These are phyloP conservation scores for Acanthamoeba culbertsoni DNA, from an alignment of 208 protist species.

Conservation along the genomic window DNA sequence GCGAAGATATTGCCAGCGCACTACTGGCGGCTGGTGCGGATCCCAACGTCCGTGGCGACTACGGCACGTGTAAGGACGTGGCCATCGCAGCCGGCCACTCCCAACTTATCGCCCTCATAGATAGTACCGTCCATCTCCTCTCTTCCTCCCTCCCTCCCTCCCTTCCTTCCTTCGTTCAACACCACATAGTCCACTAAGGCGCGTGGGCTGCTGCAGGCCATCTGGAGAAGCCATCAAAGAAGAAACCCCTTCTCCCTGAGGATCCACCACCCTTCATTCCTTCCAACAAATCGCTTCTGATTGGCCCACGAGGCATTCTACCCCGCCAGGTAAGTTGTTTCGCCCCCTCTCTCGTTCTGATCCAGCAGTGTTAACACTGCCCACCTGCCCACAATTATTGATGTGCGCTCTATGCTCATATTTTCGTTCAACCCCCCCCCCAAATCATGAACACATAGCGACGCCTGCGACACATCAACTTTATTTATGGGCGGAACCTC, in stretches of 20 bases:
- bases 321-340: constrained; percentile 4
- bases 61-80: constrained; percentile 55
- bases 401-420: neutral
- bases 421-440: neutral
- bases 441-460: neutral
- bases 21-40: constrained; percentile 44
- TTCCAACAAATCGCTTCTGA: constrained; percentile 33
- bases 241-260: neutral
- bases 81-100: neutral
- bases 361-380: neutral
- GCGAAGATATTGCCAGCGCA: neutral
- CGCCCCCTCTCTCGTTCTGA: neutral
- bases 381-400: neutral
- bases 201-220: neutral
- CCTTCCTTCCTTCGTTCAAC: neutral
- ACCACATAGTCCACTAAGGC: too few relatives aligned
- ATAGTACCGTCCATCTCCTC: neutral
- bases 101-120: neutral
- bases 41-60: constrained; percentile 21
- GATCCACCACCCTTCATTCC: neutral
- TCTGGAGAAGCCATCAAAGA: constrained; percentile 48
- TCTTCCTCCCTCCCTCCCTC: neutral
- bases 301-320: constrained; percentile 55
- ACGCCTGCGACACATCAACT: constrained; percentile 51
- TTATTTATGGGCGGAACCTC: constrained; percentile 10